Evolutionary conservation across 2,329 filamentous ascomycete species (phyloP), one percentile per base, ranked within the genome.

Genomic region (Fusarium beomiforme): DNA sequence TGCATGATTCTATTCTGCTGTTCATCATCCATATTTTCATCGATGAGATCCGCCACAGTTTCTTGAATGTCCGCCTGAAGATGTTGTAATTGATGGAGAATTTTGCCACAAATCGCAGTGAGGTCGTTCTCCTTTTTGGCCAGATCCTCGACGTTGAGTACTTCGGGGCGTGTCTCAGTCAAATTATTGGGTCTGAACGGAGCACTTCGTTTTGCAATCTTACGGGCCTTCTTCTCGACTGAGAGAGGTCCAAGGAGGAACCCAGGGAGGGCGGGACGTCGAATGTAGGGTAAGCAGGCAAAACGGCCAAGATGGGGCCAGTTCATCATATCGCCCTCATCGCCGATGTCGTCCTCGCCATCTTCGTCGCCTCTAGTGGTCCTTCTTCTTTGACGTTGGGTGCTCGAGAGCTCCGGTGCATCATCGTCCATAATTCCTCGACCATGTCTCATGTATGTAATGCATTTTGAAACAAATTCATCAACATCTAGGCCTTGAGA

Each of bases 231-330:
- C 80, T 97, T 98, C 79, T 98, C 93, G 1, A 97, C 89, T 0
- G 94, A 97, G 3, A 98, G 83, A 0, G 95, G 95, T 0, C 96
- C 95, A 0, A 98, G 89, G 10, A 99, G 86, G 76, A 98, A 97
- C 3, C 93, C 92, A 0, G 93, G 89, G 6, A 96, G 86, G 1
- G 92, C 88, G 1, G 95, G 95, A 14, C 95, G 90, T 26, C 87
- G 84, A 66, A 93, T 92, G 75, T 89, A 84, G 1, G 91, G 92
- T 59, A 95, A 85, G 75, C 92, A 94, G 1, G 93, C 94, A 64
- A 89, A 89, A 16, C 89, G 89, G 5, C 96, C 96, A 6, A 98
- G 85, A 75, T 94, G 89, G 42, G 91, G 89, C 96, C 96, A 99
- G 77, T 97, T 93, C 78, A 95, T 87, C 75, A 91, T 89, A 70